Conservation (phyloP, 192 early-diverging fungal species). For the Backusella parvicylindrica region DNA sequence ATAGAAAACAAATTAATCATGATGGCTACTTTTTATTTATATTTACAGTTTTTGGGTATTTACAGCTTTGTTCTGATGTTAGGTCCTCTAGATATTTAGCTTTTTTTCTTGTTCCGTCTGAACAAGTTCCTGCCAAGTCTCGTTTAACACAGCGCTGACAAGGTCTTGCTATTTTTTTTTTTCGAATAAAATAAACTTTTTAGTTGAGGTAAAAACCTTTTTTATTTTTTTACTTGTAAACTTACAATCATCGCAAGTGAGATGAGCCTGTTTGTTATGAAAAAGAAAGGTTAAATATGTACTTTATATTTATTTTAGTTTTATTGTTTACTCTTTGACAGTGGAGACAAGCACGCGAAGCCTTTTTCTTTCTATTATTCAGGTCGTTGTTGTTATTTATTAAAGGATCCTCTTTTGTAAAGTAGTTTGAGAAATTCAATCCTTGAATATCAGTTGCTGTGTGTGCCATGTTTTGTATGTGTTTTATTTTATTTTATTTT, state of each 20-base stretch:
- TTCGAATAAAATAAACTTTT: not conserved
- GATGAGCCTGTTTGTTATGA: constrained; percentile 44
- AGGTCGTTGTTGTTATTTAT: not conserved
- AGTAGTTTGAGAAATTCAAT: constrained; percentile 8
- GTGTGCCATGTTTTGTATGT: not conserved
- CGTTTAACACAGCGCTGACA: constrained; percentile 86
- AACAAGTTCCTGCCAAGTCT: constrained; percentile 69
- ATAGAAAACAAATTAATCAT: not conserved
- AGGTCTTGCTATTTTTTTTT: constrained; percentile 74
- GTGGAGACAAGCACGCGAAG: constrained; percentile 53
- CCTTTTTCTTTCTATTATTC: constrained; percentile 26
- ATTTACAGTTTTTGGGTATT: constrained; percentile 12
- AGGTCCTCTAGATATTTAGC: constrained; percentile 87
- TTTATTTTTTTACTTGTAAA: not conserved
- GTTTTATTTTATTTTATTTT: too few relatives aligned
- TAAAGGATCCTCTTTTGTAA: constrained; percentile 3
- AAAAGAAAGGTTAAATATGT: not conserved
- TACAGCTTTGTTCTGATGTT: constrained; percentile 36
- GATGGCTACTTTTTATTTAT: constrained; percentile 4
- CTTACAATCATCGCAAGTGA: constrained; percentile 73
- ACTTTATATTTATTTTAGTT: not conserved
- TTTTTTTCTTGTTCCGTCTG: constrained; percentile 84
- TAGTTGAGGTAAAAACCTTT: not conserved
- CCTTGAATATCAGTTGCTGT: constrained; percentile 11
- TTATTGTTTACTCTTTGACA: constrained; percentile 59